These are phyloP conservation scores for Thalia dealbata DNA, from an alignment of 176 grass and related monocot species.

Conservation along the genomic window DNA sequence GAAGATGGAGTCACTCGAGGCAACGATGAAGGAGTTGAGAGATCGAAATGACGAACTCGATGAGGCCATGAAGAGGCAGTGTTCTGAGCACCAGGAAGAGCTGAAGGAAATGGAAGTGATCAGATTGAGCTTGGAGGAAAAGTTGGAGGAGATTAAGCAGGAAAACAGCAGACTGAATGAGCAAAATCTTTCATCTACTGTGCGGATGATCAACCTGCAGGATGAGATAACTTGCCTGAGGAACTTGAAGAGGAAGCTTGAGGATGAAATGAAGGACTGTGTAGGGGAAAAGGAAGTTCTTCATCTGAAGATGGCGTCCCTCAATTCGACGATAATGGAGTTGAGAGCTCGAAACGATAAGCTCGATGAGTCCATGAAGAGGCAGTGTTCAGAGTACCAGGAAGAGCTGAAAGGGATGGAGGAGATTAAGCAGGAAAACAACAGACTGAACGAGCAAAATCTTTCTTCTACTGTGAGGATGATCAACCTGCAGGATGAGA, in stretches of 20 bases:
- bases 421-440: slow-evolving; percentile 50
- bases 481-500: slow-evolving; percentile 73
- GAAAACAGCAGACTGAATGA: slow-evolving; percentile 57
- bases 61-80: slow-evolving; percentile 50
- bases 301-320: slow-evolving; percentile 59
- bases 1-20: slow-evolving; percentile 69
- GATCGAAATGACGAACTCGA: slow-evolving; percentile 72
- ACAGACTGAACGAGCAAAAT: slow-evolving; percentile 52
- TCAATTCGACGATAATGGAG: slow-evolving; percentile 62
- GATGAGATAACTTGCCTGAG: slow-evolving; percentile 83
- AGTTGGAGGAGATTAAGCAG: slow-evolving; percentile 34
- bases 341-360: slow-evolving; percentile 68
- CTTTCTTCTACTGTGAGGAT: slow-evolving; percentile 46
- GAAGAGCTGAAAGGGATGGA: slow-evolving; percentile 11
- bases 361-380: slow-evolving; percentile 62
- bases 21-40: slow-evolving; percentile 52
- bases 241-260: slow-evolving; percentile 41
- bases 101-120: slow-evolving; percentile 2
- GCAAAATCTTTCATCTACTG: slow-evolving; percentile 49
- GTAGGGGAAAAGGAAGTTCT: slow-evolving; percentile 61
- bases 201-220: slow-evolving; percentile 60
- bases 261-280: slow-evolving; percentile 50
- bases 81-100: slow-evolving; percentile 19
- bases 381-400: slow-evolving; percentile 15
- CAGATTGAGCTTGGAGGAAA: slow-evolving; percentile 30